These are phyloP conservation scores for Alloteropsis semialata DNA, from an alignment of 176 grass and related monocot genomes.

Conservation along the genomic window DNA sequence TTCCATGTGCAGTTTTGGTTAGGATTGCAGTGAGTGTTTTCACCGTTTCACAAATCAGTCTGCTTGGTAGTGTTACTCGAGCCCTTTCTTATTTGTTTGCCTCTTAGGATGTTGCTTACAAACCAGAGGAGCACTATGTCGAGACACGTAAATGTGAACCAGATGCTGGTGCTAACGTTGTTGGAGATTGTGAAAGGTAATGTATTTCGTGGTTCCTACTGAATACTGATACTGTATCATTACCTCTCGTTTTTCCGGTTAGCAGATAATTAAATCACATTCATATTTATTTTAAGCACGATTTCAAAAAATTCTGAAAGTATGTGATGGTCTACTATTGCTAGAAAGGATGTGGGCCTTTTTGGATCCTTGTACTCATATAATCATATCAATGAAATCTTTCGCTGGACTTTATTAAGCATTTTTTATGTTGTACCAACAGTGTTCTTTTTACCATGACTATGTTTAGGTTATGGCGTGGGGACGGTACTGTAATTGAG, in stretches of 20 bases:
- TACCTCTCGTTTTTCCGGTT: background rate
- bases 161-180: conserved; percentile 68
- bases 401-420: background rate
- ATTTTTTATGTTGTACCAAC: background rate
- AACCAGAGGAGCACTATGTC: conserved; percentile 62
- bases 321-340: background rate
- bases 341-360: background rate
- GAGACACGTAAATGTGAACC: conserved; percentile 77
- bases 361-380: background rate
- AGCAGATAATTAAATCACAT: background rate
- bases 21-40: background rate
- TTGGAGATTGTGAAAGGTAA: conserved; percentile 80
- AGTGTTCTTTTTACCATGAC: conserved; percentile 11
- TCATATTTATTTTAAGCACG: background rate
- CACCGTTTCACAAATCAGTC: no score
- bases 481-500: conserved; percentile 55
- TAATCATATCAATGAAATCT: background rate
- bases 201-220: background rate
- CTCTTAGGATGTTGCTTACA: conserved; percentile 80
- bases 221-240: no score
- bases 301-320: background rate
- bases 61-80: background rate
- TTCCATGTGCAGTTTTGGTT: background rate
- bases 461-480: conserved; percentile 64
- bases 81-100: conserved; percentile 22